Evolutionary conservation across 106 monocot genomes (phyloP).

Genomic region (Gastrodia elata): DNA sequence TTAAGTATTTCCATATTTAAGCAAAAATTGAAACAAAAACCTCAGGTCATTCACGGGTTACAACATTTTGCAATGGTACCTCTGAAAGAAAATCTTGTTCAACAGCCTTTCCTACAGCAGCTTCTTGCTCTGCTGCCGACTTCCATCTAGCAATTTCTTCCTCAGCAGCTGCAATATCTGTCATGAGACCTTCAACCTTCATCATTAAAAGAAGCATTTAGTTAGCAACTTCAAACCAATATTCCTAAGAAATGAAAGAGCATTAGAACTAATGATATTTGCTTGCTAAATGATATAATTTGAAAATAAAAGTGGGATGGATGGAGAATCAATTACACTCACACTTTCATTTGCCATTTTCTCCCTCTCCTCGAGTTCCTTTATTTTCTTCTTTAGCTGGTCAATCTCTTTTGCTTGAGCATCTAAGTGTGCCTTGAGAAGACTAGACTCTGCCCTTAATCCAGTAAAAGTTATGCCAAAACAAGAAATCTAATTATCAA

Average conservation of each 20-base stretch:
- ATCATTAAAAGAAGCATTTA: conserved; percentile 1
- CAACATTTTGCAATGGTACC: conserved; percentile 24
- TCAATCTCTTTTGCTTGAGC: conserved; percentile 81
- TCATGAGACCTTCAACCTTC: conserved; percentile 98
- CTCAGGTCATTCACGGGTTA: background rate
- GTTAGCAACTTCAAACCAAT: background rate
- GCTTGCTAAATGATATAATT: conserved; percentile 5
- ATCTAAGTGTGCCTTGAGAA: conserved; percentile 68
- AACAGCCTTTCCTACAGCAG: conserved; percentile 80
- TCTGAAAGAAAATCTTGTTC: conserved; percentile 75
- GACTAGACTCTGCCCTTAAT: conserved; percentile 94
- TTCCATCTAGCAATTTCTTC: conserved; percentile 99
- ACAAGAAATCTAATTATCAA: conserved; percentile 13
- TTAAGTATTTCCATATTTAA: background rate
- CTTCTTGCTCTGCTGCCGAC: conserved; percentile 94
- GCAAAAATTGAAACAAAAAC: background rate
- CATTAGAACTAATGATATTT: background rate
- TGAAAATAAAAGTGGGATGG: background rate
- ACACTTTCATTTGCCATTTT: conserved; percentile 85
- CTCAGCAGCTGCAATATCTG: conserved; percentile 87
- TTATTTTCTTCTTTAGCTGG: conserved; percentile 46
- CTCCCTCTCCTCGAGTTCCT: conserved; percentile 87
- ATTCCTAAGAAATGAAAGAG: conserved; percentile 1
- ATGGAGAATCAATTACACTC: conserved; percentile 10
- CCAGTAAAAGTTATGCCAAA: conserved; percentile 28